phyloP scores from a whole-genome alignment of 768 basidiomycete genomes.

The Termitomyces eurrhizus region DNA sequence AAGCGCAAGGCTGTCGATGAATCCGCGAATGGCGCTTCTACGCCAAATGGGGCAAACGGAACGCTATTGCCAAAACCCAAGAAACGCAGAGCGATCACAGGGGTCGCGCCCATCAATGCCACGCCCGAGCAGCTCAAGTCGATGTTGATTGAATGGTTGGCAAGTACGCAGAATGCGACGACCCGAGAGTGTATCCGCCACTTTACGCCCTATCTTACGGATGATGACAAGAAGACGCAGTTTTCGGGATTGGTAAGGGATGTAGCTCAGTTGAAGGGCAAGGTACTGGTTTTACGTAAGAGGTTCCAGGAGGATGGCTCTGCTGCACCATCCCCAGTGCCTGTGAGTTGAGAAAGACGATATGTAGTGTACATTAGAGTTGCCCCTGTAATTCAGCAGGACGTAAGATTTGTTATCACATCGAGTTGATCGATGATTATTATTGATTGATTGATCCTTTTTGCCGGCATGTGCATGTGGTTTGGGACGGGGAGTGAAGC shows the following conservation, averaged over 20 bases:
- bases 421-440: not conserved
- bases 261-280: conserved; percentile 68
- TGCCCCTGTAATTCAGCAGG: too few species aligned
- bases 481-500: not conserved
- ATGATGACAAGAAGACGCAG: conserved; percentile 62
- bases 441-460: not conserved
- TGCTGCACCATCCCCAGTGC: conserved; percentile 30
- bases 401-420: too few species aligned
- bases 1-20: conserved; percentile 48
- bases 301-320: conserved; percentile 29
- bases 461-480: not conserved
- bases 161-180: conserved; percentile 60
- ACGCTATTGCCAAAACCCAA: conserved; percentile 31
- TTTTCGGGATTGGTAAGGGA: conserved; percentile 81
- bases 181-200: conserved; percentile 79
- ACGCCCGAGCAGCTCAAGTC: conserved; percentile 57
- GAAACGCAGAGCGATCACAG: conserved; percentile 52
- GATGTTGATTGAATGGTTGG: conserved; percentile 76
- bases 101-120: conserved; percentile 28
- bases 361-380: not conserved
- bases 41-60: conserved; percentile 15
- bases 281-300: conserved; percentile 54
- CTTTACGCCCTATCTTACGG: conserved; percentile 72
- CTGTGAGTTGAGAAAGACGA: not conserved
- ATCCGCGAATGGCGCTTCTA: conserved; percentile 20